A percentile compares a stretch with the other conserved stretches of the same genome.
Conservation (phyloP, 345 rosid genomes). For the Pistacia integerrima region DNA sequence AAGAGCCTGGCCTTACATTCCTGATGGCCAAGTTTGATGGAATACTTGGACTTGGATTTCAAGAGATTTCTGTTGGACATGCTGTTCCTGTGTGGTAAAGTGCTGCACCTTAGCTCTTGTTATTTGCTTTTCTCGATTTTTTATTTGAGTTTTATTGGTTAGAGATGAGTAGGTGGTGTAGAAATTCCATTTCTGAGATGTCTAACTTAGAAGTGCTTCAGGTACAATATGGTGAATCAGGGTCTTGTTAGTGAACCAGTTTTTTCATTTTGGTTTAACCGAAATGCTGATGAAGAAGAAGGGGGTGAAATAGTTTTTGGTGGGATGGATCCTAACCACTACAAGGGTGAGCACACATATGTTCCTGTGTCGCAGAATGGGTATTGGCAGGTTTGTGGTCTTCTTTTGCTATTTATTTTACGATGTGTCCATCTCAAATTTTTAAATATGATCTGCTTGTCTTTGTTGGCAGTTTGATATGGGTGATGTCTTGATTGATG, state of each 20-base stretch:
- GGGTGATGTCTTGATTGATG: slow-evolving; percentile 65
- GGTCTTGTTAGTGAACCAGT: slow-evolving; percentile 60
- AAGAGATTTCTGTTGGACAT: slow-evolving; percentile 67
- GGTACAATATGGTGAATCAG: slow-evolving; percentile 80
- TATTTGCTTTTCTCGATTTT: slow-evolving; percentile 6
- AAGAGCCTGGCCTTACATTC: slow-evolving; percentile 79
- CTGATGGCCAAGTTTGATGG: slow-evolving; percentile 87
- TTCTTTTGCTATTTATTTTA: neutral
- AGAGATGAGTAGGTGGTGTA: neutral
- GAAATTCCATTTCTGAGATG: neutral
- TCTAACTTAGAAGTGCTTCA: slow-evolving; percentile 25
- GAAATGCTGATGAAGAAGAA: slow-evolving; percentile 59
- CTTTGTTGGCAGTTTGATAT: slow-evolving; percentile 54
- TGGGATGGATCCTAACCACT: slow-evolving; percentile 66
- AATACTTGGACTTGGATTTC: slow-evolving; percentile 76
- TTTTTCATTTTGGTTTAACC: slow-evolving; percentile 83
- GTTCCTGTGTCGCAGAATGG: slow-evolving; percentile 65
- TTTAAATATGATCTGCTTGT: neutral
- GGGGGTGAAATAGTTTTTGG: slow-evolving; percentile 81
- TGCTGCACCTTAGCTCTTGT: neutral
- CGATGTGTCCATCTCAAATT: neutral
- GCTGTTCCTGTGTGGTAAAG: slow-evolving; percentile 67
- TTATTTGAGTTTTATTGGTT: neutral
- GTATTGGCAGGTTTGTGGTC: slow-evolving; percentile 71
- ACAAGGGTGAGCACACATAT: slow-evolving; percentile 64